Evolutionary conservation across 2,329 filamentous ascomycete genomes (phyloP), one percentile per base, ranked within the genome.

Genomic region (Macrophomina tecta): DNA sequence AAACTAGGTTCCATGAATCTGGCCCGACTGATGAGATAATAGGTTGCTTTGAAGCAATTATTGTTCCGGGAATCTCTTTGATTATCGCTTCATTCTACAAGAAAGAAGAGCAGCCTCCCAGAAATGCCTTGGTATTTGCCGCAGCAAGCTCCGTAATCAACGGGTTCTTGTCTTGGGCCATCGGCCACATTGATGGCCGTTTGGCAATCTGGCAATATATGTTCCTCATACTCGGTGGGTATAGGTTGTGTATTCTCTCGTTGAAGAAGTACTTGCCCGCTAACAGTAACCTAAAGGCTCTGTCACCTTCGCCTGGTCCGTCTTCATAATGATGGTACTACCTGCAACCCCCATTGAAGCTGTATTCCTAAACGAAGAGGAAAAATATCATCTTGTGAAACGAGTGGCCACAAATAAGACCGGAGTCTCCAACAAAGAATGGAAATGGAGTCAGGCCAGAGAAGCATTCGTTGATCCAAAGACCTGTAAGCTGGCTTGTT

Each of bases 1-100:
- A 8, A 5, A 14, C 6, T 14, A 32, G 6, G 34, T n/a, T 11
- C 1, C 5, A n/a, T 40, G 5, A 4, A 14, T 53, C 14, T 4
- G 7, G 3, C 23, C 5, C 4, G 14, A 18, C 23, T 64, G 11
- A 64, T 7, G 18, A 16, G 1, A 14, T 5, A 7, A 42, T 62
- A 69, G 67, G 40, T 14, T 74, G 69, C 62, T 70, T 79, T 1
- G 78, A 79, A 56, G 76, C 77, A 6, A 74, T 77, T 32, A 76
- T 76, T 28, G 70, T 74, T 2, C 77, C 77, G 5, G 74, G 73
- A 12, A 72, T 78, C 23, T 77, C 76, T 4, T 71, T 79, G 34
- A 73, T 80, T 42, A 72, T 80, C 46, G 75, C 77, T 5, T 75
- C 73, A 3, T 80, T 80, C 67, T 80, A 80, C 66, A 78, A 75